Evolutionary conservation across 805 yeast species (phyloP).

Genomic region (Dipodascus geniculatus): DNA sequence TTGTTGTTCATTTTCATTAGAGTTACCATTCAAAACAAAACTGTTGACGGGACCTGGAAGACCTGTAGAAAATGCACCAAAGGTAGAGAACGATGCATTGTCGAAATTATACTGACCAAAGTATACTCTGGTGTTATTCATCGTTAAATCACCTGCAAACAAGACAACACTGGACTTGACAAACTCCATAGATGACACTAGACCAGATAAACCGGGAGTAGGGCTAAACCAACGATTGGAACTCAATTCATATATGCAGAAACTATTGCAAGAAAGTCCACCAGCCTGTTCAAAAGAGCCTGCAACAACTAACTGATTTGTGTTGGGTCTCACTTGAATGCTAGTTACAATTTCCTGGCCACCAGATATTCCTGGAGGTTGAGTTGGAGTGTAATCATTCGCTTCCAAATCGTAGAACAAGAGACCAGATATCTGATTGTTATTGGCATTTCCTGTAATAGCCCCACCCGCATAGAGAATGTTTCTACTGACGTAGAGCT

Average conservation of each 20-base stretch:
- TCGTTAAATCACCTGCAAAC: conserved; percentile 43
- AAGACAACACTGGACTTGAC: conserved; percentile 28
- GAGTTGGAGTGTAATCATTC: conserved; percentile 31
- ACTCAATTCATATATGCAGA: conserved; percentile 55
- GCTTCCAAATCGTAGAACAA: conserved; percentile 39
- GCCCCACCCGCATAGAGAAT: conserved; percentile 25
- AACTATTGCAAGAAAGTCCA: conserved; percentile 40
- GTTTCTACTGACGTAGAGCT: conserved; percentile 16
- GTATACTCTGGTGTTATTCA: conserved; percentile 28
- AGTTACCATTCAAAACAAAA: conserved; percentile 26
- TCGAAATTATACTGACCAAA: conserved; percentile 46
- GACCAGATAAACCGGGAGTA: conserved; percentile 34
- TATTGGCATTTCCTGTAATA: conserved; percentile 17
- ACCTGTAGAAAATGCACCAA: conserved; percentile 12
- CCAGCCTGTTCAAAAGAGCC: conserved; percentile 60
- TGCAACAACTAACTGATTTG: conserved; percentile 47
- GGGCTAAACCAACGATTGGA: conserved; percentile 44
- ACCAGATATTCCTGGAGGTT: conserved; percentile 36
- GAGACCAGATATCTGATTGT: conserved; percentile 32
- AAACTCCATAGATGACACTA: conserved; percentile 43
- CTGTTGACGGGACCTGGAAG: conserved; percentile 20
- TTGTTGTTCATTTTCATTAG: conserved; percentile 17
- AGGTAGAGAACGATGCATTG: conserved; percentile 19
- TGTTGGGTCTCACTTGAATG: conserved; percentile 29
- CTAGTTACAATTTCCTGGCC: conserved; percentile 32